These are phyloP conservation scores for Sclerotinia borealis DNA, from an alignment of 2,329 filamentous ascomycete genomes.

Conservation along the genomic window DNA sequence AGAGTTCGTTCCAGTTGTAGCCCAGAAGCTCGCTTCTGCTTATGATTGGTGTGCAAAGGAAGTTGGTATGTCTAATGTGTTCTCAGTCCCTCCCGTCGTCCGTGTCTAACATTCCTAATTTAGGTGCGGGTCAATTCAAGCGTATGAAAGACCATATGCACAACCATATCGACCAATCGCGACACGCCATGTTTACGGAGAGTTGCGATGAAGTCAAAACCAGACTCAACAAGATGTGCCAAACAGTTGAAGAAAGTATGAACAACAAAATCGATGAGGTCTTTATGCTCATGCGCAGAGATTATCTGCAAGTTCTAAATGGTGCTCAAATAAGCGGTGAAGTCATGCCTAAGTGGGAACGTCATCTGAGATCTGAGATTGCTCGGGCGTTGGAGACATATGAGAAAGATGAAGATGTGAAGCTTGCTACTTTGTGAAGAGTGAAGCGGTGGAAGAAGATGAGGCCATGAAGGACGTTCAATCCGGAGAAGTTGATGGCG, in stretches of 20 bases:
- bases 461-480: neutral
- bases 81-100: neutral
- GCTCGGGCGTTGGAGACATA: neutral
- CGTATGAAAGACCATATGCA: constrained; percentile 49
- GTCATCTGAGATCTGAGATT: constrained; percentile 16
- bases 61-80: constrained; percentile 29
- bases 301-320: constrained; percentile 31
- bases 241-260: constrained; percentile 25
- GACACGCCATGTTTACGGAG: constrained; percentile 44
- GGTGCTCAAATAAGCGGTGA: constrained; percentile 24
- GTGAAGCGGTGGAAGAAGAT: neutral
- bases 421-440: neutral
- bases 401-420: neutral
- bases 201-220: constrained; percentile 38
- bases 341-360: constrained; percentile 24
- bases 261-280: constrained; percentile 29
- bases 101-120: neutral
- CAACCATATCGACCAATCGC: constrained; percentile 37
- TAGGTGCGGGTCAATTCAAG: neutral
- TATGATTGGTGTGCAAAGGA: constrained; percentile 43
- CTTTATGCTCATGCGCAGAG: constrained; percentile 29
- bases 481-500: neutral
- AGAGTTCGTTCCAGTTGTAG: constrained; percentile 45
- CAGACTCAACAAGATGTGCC: constrained; percentile 36
- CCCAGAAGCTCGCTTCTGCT: constrained; percentile 38